Base-by-base conservation (phyloP, 305 asterid genomes). In the Fraxinus nigra region DNA sequence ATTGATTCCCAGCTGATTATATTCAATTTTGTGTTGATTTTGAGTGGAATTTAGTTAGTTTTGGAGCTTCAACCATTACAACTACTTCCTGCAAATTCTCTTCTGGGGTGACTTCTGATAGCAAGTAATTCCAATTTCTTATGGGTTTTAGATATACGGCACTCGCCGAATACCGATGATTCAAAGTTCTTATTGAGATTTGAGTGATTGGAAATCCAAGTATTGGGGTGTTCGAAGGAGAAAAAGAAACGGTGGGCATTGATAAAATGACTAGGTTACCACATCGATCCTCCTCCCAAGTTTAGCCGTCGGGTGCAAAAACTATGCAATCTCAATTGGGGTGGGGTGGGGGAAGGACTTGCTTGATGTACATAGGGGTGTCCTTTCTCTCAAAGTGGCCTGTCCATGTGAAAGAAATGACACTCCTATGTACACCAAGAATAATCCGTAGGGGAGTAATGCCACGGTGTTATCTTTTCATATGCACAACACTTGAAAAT, bases 31-130 rank as follows among this genome's bases (percentile, higher is more conserved):
- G 54, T 3, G 16, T 43, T 11, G 51, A 11, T 43, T 43, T 43
- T 43, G 48, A 43, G 51, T 43, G 51, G n/a, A 43, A 43, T 43
- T 11, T 43, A 43, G 51, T n/a, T 43, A 43, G 51, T 43, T 43
- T 43, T 43, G 51, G n/a, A 43, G 51, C 51, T 43, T 43, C n/a
- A 43, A 43, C 51, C 51, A 43, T 43, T 43, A 43, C 51, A 10
- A 43, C 54, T 10, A 92, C 69, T 65, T 91, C 91, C 76, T 87
- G 87, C 7, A 97, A 67, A 78, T 11, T 86, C 51, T 88, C 92
- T 77, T 73, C 87, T 56, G 90, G 84, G 84, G 7, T 85, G 75
- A 92, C 90, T 86, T 89, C 97, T 28, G 93, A 85, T 6, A 92
- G 75, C 82, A 84, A 79, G 28, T 88, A 84, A 84, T 79, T 56